These are phyloP conservation scores for Xylariaceae sp. DNA, from an alignment of 2,329 filamentous ascomycete species.

Conservation along the genomic window DNA sequence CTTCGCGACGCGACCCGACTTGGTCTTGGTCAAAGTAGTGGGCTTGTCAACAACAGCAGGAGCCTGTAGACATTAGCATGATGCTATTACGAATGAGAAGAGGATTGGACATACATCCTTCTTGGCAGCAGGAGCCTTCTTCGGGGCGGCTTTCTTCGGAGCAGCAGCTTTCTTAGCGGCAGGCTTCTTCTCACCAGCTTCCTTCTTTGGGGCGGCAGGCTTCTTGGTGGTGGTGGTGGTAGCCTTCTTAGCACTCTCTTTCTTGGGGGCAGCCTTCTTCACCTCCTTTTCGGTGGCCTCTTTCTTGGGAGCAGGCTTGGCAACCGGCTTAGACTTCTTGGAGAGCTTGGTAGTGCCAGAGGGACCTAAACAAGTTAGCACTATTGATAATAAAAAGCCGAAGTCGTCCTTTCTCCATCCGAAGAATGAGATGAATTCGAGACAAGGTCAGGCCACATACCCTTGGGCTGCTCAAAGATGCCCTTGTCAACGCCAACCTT, in stretches of 20 bases:
- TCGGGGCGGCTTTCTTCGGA: conserved; percentile 50
- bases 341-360: conserved; percentile 93
- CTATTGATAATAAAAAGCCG: background rate
- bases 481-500: conserved; percentile 82
- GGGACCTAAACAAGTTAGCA: conserved; percentile 61
- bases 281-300: conserved; percentile 26
- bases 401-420: background rate
- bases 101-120: conserved; percentile 37
- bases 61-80: conserved; percentile 51
- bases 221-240: conserved; percentile 47
- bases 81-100: conserved; percentile 6
- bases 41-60: conserved; percentile 51
- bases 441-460: conserved; percentile 53
- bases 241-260: conserved; percentile 38
- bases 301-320: conserved; percentile 38
- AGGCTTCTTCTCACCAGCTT: conserved; percentile 72
- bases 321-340: conserved; percentile 69
- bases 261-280: conserved; percentile 40
- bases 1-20: conserved; percentile 86
- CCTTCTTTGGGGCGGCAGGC: conserved; percentile 47
- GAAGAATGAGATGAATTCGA: background rate
- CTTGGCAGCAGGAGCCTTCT: conserved; percentile 50
- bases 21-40: conserved; percentile 65
- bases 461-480: conserved; percentile 89
- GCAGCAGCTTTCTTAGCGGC: conserved; percentile 67